Percentiles rank a stretch among this genome's conserved stretches.
phyloP scores from a whole-genome alignment of 228 moss, liverwort and hornwort genomes.

The Sphagnum fallax region DNA sequence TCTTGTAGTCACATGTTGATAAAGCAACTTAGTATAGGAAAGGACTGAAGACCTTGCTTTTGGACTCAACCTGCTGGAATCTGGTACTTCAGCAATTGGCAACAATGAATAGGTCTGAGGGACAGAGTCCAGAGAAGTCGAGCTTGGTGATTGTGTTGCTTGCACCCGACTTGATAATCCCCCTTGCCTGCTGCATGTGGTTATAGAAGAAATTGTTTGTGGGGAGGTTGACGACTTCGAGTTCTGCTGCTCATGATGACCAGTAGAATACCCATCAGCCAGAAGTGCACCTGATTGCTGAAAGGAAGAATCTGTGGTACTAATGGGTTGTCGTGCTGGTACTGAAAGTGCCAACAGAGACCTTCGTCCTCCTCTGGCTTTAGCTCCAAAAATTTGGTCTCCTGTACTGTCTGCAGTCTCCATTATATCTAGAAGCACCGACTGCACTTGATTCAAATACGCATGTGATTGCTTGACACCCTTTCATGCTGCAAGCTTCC shows the following conservation, averaged over 20 bases:
- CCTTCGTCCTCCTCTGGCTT: too few species aligned
- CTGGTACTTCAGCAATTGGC: constrained; percentile 24
- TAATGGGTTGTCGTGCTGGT: too few species aligned
- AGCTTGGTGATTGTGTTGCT: constrained; percentile 24
- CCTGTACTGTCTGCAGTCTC: too few species aligned
- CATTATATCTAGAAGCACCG: too few species aligned
- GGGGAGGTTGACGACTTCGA: constrained; percentile 14
- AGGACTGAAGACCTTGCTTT: constrained; percentile 17
- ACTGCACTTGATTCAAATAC: too few species aligned
- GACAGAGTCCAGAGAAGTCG: constrained; percentile 24
- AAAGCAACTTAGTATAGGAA: constrained; percentile 3
- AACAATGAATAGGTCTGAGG: constrained; percentile 19
- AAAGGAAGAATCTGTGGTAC: too few species aligned
- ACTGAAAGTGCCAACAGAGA: too few species aligned
- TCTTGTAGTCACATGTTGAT: constrained; percentile 4
- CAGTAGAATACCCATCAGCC: too few species aligned
- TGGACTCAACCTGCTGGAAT: constrained; percentile 19
- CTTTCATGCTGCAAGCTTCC: too few species aligned
- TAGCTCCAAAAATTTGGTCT: too few species aligned
- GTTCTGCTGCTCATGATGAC: constrained; percentile 5
- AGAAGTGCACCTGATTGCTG: too few species aligned
- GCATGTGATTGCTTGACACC: too few species aligned
- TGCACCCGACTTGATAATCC: constrained; percentile 12
- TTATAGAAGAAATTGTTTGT: constrained; percentile 22
- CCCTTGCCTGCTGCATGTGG: constrained; percentile 32